Evolutionary conservation across 2,329 filamentous ascomycete genomes (phyloP), one percentile per base, ranked within the genome.

Genomic region (Fusarium mundagurra): DNA sequence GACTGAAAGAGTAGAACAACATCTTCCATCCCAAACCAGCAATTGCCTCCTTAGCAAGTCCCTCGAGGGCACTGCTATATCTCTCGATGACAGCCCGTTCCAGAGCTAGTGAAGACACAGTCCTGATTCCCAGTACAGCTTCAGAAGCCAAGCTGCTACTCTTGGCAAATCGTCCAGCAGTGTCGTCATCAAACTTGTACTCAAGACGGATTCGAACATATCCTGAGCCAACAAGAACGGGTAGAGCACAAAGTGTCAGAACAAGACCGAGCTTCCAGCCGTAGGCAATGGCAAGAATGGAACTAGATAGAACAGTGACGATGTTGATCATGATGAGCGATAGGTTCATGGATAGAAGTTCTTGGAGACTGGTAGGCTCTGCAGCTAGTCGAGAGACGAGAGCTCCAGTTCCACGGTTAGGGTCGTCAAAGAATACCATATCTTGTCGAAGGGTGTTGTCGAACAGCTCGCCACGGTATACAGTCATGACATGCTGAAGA

Each of bases 381-480:
- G 81, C 76, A 6, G 82, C 80, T 0, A 85, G 69, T 17, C 82
- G 77, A 1, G 82, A 81, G 1, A 83, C 83, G 5, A 86, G 79
- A 1, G 84, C 80, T 1, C 84, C 84, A 4, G 83, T 83, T 48
- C 79, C 79, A 43, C 85, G 82, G 10, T 80, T 77, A 0, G 81
- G 77, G 14, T 80, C 67, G 71, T 86, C 84, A 67, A 85, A 86
- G 75, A 86, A 86, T 17, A 82, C 71, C 78, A 91, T 87, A 67
- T 90, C 87, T 75, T 91, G 88, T 27, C 85, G 83, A 11, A 91
- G 82, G 3, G 88, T 86, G 55, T 86, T 87, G 53, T 85, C 82
- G 63, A 91, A 85, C n/a, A 84, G 76, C 53, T 85, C 82, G 14
- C 74, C 68, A 5, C 84, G 82, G 43, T 84, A 85, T 13, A 75